A percentile compares a stretch with the other conserved stretches of the same genome.
Evolutionary conservation across 2,329 filamentous ascomycete species (phyloP).

Genomic region (Pyricularia sp.): DNA sequence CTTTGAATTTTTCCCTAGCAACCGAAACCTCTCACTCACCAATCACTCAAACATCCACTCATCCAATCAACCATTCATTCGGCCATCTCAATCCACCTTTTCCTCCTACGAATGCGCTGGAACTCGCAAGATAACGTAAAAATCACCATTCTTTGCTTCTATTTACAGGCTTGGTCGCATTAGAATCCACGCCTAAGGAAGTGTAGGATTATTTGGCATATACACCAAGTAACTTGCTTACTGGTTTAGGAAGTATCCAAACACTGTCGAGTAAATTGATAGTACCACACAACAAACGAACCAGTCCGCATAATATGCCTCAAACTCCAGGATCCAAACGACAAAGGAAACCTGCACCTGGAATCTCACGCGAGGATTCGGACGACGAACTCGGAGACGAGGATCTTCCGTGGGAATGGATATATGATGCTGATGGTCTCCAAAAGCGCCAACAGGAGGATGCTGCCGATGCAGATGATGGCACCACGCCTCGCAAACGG

Average conservation of each 20-base stretch:
- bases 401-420: conserved; percentile 71
- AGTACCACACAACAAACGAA: not conserved
- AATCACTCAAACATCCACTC: not conserved
- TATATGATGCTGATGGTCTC: conserved; percentile 41
- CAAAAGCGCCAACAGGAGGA: not conserved
- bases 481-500: conserved; percentile 2
- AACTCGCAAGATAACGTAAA: not conserved
- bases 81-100: not conserved
- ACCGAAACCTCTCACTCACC: not conserved
- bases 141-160: not conserved
- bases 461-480: not conserved
- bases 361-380: conserved; percentile 66
- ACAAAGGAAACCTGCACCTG: conserved; percentile 27
- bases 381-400: conserved; percentile 77
- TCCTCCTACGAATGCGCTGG: not conserved
- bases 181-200: not conserved
- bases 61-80: not conserved
- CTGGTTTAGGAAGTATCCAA: not conserved
- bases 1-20: not conserved
- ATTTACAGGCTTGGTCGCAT: not conserved
- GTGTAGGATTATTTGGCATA: not conserved
- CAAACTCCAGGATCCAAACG: not conserved
- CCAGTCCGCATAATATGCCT: not conserved
- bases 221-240: not conserved
- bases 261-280: not conserved